Evolutionary conservation across 2,329 filamentous ascomycete species (phyloP), one percentile per base, ranked within the genome.

Genomic region (Cladorrhinum sp.): DNA sequence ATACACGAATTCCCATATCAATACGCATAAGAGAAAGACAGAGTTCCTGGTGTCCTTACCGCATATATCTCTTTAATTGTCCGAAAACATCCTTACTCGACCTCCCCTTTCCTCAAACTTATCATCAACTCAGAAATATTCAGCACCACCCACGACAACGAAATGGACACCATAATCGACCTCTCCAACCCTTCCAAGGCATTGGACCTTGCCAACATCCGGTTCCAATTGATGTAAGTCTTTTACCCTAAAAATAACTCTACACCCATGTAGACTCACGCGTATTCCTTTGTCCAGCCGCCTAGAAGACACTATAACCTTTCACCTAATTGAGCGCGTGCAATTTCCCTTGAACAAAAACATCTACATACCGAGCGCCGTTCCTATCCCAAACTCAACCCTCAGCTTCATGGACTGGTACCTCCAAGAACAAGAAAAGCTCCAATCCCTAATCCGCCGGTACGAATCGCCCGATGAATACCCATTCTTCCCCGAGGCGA

Each of bases 381-480:
- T 98, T 50, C 79, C 84, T 29, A 89, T 98, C 64, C 92, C 92
- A 18, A 78, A 86, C 71, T 85, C 81, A 73, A 73, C 84, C 56
- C 83, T 95, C 59, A 92, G 89, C 74, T 91, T 99, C 73, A 86
- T 96, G 74, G 95, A 98, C 81, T 99, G 93, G 90, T 89, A 96
- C 73, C 86, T 98, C 25, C 84, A 82, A 67, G 90, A 96, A 74
- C 91, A 96, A 73, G 95, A 99, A 77, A 88, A 86, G 64, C 80
- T 98, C 5, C 93, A 99, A 74, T 96, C 93, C 13, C 85, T 92
- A 56, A 93, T 99, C 67, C 92, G 95, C 67, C 92, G 95, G 73
- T 99, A 92, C 81, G 88, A 99, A 74, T 92, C 92, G 0, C 95
- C 95, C 41, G 95, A 99, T 80, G 95, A 99, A 78, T 93, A 96